Evolutionary conservation across 2,329 filamentous ascomycete species (phyloP).

Genomic region (Beauveria sp.): DNA sequence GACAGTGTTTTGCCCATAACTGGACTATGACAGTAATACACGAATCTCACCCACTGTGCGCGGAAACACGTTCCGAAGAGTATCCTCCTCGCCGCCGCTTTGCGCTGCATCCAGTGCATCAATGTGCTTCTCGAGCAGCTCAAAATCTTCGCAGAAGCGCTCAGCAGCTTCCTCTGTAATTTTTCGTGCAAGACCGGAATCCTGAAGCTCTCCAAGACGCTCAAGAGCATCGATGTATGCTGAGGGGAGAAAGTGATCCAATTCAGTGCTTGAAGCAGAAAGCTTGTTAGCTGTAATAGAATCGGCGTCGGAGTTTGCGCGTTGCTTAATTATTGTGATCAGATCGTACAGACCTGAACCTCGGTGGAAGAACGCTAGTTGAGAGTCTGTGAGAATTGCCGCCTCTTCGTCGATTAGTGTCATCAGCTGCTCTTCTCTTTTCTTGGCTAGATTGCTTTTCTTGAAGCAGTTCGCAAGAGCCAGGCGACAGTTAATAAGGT

Average conservation of each 20-base stretch:
- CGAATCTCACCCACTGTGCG: conserved; percentile 53
- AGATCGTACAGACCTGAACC: conserved; percentile 66
- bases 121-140: conserved; percentile 45
- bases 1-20: not conserved
- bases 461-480: conserved; percentile 49
- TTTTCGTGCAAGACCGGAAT: conserved; percentile 61
- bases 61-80: conserved; percentile 39
- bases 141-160: conserved; percentile 80
- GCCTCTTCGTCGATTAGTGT: conserved; percentile 47
- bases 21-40: conserved; percentile 44
- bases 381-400: conserved; percentile 54
- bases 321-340: conserved; percentile 36
- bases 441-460: conserved; percentile 56
- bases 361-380: conserved; percentile 64
- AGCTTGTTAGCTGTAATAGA: conserved; percentile 47
- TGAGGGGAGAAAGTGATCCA: conserved; percentile 88
- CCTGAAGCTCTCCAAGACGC: conserved; percentile 66
- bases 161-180: conserved; percentile 79
- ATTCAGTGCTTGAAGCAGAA: conserved; percentile 59
- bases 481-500: conserved; percentile 64
- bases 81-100: conserved; percentile 17
- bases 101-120: conserved; percentile 31
- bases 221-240: conserved; percentile 88
- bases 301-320: not conserved
- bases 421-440: conserved; percentile 47